phyloP scores from a whole-genome alignment of 495 filamentous ascomycete genomes.

The Tuber umbilicatum region DNA sequence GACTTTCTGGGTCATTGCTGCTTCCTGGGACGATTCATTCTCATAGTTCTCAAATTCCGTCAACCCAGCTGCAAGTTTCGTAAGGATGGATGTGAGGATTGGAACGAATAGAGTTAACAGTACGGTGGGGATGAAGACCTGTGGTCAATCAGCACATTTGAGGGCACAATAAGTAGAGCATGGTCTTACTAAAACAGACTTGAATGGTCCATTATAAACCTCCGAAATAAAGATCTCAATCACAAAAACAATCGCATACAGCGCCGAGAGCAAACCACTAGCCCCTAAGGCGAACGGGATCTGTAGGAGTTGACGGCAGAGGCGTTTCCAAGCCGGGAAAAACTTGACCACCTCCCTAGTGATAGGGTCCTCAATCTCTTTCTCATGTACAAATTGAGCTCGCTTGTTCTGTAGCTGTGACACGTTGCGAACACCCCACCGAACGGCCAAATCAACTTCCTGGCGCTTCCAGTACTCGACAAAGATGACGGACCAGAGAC shows the following conservation, averaged over 20 bases:
- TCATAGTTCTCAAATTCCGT: slow-evolving; percentile 91
- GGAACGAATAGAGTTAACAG: slow-evolving; percentile 76
- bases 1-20: slow-evolving; percentile 77
- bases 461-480: slow-evolving; percentile 96
- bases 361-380: slow-evolving; percentile 65
- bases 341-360: slow-evolving; percentile 76
- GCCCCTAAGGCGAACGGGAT: slow-evolving; percentile 80
- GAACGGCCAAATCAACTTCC: slow-evolving; percentile 80
- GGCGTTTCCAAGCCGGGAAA: slow-evolving; percentile 70
- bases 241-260: slow-evolving; percentile 81
- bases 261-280: slow-evolving; percentile 59
- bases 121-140: slow-evolving; percentile 84
- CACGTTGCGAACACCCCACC: slow-evolving; percentile 87
- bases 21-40: slow-evolving; percentile 57
- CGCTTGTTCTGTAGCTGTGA: slow-evolving; percentile 71
- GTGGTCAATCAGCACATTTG: slow-evolving; percentile 41
- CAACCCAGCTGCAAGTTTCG: slow-evolving; percentile 66
- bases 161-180: background rate
- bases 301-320: slow-evolving; percentile 73
- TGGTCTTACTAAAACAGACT: slow-evolving; percentile 65
- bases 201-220: slow-evolving; percentile 85
- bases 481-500: slow-evolving; percentile 82
- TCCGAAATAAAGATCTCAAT: slow-evolving; percentile 96
- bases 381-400: slow-evolving; percentile 71
- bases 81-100: slow-evolving; percentile 67